phyloP scores from a whole-genome alignment of 495 filamentous ascomycete species.

The Talaromyces ruber region DNA sequence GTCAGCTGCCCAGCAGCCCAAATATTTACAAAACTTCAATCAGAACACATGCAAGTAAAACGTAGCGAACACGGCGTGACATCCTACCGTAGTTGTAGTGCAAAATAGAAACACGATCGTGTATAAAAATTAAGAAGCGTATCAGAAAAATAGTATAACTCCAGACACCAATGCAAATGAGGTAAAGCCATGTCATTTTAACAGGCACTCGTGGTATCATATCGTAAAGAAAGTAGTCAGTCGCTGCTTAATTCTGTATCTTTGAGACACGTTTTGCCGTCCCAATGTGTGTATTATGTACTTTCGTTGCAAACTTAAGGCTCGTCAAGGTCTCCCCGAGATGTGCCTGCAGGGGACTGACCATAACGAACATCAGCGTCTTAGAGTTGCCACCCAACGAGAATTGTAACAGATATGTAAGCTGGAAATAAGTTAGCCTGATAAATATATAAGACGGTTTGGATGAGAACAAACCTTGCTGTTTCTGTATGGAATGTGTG shows the following conservation, averaged over 20 bases:
- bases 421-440: slow-evolving; percentile 31
- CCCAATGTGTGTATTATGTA: slow-evolving; percentile 83
- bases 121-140: too few relatives aligned
- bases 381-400: slow-evolving; percentile 92
- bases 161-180: slow-evolving; percentile 5
- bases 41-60: neutral
- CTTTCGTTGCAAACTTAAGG: slow-evolving; percentile 94
- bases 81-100: neutral
- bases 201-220: slow-evolving; percentile 3
- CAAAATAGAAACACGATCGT: neutral
- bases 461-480: slow-evolving; percentile 60
- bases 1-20: neutral
- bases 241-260: slow-evolving; percentile 29
- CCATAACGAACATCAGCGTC: slow-evolving; percentile 99
- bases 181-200: neutral
- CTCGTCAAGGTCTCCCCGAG: slow-evolving; percentile 89
- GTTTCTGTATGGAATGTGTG: slow-evolving; percentile 89
- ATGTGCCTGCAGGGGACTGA: slow-evolving; percentile 85
- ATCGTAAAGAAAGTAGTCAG: neutral
- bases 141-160: neutral
- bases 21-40: neutral
- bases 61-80: neutral
- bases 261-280: slow-evolving; percentile 72
- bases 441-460: neutral
- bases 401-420: slow-evolving; percentile 93